These are phyloP conservation scores for Beauveria rudraprayagi DNA, from an alignment of 2,329 filamentous ascomycete genomes.

Conservation along the genomic window DNA sequence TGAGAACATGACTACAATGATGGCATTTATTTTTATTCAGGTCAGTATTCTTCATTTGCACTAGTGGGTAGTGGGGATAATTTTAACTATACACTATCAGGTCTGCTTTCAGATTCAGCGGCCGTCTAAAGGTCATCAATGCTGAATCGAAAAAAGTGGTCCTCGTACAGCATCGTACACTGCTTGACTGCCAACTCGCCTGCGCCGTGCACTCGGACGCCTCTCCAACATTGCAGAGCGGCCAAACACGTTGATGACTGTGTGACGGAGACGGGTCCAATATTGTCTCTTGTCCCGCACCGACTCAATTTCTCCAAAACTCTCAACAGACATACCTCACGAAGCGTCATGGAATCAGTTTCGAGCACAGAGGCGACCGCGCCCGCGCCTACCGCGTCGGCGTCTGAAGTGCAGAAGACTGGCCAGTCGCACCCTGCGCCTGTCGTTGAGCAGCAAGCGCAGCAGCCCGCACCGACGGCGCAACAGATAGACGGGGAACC, in stretches of 20 bases:
- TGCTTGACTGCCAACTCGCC: neutral
- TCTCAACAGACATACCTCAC: neutral
- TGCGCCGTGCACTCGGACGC: neutral
- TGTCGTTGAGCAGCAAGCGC: constrained; percentile 14
- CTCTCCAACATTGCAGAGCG: neutral
- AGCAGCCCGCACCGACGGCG: neutral
- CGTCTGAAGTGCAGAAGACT: constrained; percentile 5
- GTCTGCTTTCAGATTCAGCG: no score
- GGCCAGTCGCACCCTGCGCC: constrained; percentile 9
- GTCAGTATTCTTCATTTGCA: no score
- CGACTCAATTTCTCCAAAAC: neutral
- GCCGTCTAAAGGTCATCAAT: no score
- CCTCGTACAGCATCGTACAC: neutral
- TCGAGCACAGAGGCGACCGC: neutral
- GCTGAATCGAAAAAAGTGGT: no score
- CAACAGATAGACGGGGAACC: neutral
- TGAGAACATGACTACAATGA: no score
- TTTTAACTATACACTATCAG: no score
- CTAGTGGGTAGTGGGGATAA: no score
- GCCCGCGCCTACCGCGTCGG: neutral
- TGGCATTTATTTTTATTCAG: no score
- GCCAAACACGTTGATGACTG: constrained; percentile 3
- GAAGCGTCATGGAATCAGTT: neutral
- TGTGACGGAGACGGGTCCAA: neutral
- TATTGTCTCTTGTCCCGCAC: neutral